Base-by-base conservation (phyloP, 768 basidiomycete species). In the Tylopilus felleus region DNA sequence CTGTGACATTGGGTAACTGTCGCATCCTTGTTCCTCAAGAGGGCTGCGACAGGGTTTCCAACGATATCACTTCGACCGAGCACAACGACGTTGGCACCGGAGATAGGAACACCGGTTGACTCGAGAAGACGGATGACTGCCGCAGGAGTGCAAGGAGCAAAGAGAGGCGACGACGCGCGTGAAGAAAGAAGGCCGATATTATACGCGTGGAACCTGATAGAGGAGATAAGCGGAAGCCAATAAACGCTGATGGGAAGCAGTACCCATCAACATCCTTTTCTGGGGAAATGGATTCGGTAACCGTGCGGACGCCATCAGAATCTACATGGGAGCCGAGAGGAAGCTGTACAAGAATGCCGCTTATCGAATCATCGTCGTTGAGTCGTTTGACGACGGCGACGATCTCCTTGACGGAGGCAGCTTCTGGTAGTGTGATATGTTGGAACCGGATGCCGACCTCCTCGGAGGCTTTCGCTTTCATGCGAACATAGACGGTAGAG, bases 1-100 rank as follows among this genome's bases (percentile, higher is more conserved):
- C 92, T 94, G 72, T 99, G 97, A 71, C 96, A 98, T 71, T 98
- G 96, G 21, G 94, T 98, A 57, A 98, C 93, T 21, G 97, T 99
- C 2, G 97, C 95, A 67, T 98, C 90, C 56, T 81, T 83, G 68
- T 86, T 89, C 62, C 93, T 79, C 49, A 99, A 78, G 80, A 99
- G 86, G 31, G 92, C 88, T 35, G 87, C 86, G 47, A 98, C 94
- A 27, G 97, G 97, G 62, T 84, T 96, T 51, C 97, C 97, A 52
- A 99, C 97, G 64, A 99, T 98, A 67, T 99, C 97, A 66, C 90
- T 93, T 60, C 97, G 87, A 56, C 97, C 97, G 41, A 99, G 86
- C 22, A 99, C 93, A 53, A 98, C 95, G 12, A 88, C 85, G 64
- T 85, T 82, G 38, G 90, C 77, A 50, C 97, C 95, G 19, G 84